Base-by-base conservation (phyloP, 2,329 filamentous ascomycete genomes). In the Trichoderma brevicompactum region DNA sequence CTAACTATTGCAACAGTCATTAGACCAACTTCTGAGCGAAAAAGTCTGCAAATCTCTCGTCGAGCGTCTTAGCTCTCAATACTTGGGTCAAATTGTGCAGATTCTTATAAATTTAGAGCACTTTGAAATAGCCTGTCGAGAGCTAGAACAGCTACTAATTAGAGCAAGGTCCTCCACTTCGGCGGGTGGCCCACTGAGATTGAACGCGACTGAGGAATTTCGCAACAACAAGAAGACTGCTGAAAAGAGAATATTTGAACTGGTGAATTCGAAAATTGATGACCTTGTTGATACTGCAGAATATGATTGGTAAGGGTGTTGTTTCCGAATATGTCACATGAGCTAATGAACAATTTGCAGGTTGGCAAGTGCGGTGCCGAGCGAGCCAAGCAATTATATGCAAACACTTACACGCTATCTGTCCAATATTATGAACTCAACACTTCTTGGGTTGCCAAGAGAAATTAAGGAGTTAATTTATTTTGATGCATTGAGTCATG, bases 381-480 rank as follows among this genome's bases (percentile, higher is more conserved):
- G 82, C 0, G 91, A 95, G 71, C 92, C 94, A 1, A 95, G 91
- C 76, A 94, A 89, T 70, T 99, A 99, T 79, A 97, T 99, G 88
- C 90, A 95, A 75, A 97, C 95, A 5, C 81, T 99, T 67, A 99
- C 94, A 0, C 87, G 90, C 12, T 99, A 98, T 75, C 83, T 99
- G 19, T 92, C 90, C 36, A 97, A 96, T 75, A 98, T 97, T 75
- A 98, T 98, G 93, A 94, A 89, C 74, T 95, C 92, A 0, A 97
- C 96, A 0, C 84, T 99, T 5, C 85, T 99, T 2, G 94, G 94
- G 1, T 81, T 99, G n/a, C 95, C 96, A 0, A 89, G 92, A 36
- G 92, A 96, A 73, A 97, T 99, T 78, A 98, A 98, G 75, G 93
- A 97, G 75, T 87, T 97, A 64, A 97, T 99, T 72, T 98, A 99